Evolutionary conservation across 164 flowering plant genomes (phyloP).

Genomic region (Umbilicus rupestris): DNA sequence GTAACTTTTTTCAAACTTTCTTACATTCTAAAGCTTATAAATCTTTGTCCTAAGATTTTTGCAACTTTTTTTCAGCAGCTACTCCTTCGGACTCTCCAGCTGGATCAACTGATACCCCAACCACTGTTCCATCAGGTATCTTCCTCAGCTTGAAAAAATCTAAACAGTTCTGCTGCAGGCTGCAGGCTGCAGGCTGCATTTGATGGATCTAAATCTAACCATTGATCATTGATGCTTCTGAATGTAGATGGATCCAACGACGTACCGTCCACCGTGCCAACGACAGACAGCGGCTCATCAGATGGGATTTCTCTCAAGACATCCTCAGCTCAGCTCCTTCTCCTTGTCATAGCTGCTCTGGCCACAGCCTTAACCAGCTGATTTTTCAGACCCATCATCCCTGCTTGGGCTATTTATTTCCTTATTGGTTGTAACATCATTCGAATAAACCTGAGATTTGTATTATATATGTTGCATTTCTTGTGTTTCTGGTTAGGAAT

Average conservation of each 20-base stretch:
- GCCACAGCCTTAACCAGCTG: neutral
- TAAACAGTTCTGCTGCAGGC: neutral
- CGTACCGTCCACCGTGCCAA: neutral
- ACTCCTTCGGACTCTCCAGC: conserved; percentile 1
- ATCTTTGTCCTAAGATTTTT: neutral
- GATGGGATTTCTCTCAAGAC: conserved; percentile 1
- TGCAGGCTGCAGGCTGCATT: no score
- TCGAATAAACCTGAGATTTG: neutral
- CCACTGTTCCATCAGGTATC: neutral
- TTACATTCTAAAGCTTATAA: no score
- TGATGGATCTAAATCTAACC: no score
- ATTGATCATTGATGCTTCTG: neutral
- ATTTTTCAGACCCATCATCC: neutral
- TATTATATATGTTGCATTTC: neutral
- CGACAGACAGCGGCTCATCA: neutral
- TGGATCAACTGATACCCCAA: conserved; percentile 2
- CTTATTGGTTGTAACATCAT: neutral
- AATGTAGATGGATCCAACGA: conserved; percentile 4
- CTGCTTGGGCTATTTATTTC: neutral
- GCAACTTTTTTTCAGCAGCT: neutral
- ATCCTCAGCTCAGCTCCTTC: neutral
- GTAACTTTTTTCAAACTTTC: no score
- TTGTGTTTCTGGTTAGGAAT: neutral
- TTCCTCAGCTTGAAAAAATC: no score
- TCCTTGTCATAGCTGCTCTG: neutral